Evolutionary conservation across 192 early-diverging fungal species (phyloP), one percentile per base, ranked within the genome.

Genomic region (Phlyctochytrium planicorne): DNA sequence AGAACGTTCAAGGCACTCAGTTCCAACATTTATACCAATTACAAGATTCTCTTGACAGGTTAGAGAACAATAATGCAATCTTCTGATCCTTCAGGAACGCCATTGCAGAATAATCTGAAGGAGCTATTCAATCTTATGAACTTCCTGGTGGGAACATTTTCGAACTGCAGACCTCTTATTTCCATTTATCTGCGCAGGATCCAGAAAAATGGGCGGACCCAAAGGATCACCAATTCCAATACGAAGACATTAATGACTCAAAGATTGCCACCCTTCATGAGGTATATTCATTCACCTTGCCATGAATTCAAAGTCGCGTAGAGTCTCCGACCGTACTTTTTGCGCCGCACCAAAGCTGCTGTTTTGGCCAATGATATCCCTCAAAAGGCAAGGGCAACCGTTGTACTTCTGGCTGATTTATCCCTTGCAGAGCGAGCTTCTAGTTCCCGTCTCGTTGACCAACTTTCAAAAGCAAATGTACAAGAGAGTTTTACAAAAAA

Each of bases 41-140:
- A 88, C 57, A 75, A 75, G 27, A 70, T 91, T 3, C 40, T 93
- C 4, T 53, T 93, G 60, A 91, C 90, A 3, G 90, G 88, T 74
- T 76, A 66, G 16, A 60, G 50, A 30, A 61, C 78, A 20, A 34
- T 70, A 60, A 36, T 80, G 25, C 34, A 31, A 0, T 60, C 31
- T 17, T 68, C 52, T 65, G n/a, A 75, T 65, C 35, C 53, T 84
- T 53, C 25, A 80, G 81, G 85, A 40, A 91, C 89, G 3, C 89
- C 89, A 0, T 53, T 91, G 20, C 89, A 89, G 70, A 91, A 91
- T 69, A 89, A 87, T 53, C 77, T 92, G 50, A 71, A 81, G 2
- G 91, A 92, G 57, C 34, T 92, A 68, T 87, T 90, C 72, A 89
- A 87, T 68, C 74, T 92, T 35, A 73, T 91, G 80, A 70, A 84